Percentiles rank a stretch among this genome's conserved stretches.
These are phyloP conservation scores for Funneliformis mosseae DNA, from an alignment of 192 early-diverging fungal species.

Conservation along the genomic window DNA sequence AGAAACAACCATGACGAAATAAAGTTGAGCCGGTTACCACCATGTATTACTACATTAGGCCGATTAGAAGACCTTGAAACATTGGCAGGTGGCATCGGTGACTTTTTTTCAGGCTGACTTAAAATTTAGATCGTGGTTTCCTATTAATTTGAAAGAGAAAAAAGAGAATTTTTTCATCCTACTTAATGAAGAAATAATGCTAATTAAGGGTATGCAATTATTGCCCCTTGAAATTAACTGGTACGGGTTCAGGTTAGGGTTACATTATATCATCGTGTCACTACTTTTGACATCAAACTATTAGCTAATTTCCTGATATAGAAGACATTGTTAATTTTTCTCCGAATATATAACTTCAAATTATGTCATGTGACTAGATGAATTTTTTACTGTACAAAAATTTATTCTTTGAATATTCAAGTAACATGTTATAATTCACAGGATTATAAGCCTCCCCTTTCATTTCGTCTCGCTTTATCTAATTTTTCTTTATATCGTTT, in stretches of 20 bases:
- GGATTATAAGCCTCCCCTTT: not conserved
- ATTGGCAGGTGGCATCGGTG: constrained; percentile 7
- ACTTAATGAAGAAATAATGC: not conserved
- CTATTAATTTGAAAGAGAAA: not conserved
- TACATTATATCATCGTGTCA: no score
- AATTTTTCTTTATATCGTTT: constrained; percentile 32
- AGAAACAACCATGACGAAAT: constrained; percentile 62
- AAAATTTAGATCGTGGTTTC: not conserved
- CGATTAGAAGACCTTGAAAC: constrained; percentile 1
- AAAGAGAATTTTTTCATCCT: not conserved
- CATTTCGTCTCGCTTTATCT: constrained; percentile 6
- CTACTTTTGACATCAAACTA: no score
- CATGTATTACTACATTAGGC: constrained; percentile 33
- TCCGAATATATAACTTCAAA: no score
- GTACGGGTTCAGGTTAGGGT: no score
- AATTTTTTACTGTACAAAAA: no score
- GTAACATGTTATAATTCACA: no score
- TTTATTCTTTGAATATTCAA: no score
- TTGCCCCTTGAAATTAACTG: not conserved
- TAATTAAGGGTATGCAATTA: not conserved
- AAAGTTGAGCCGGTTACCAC: constrained; percentile 48
- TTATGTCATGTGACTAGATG: no score
- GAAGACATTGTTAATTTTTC: no score
- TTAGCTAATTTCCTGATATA: no score
- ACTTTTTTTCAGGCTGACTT: not conserved